Evolutionary conservation across 345 rosid species (phyloP).

Genomic region (Arabidopsis thaliana): TAIR10.1 NC_003076.8:6572501-6573000

Average conservation of each 20-base stretch:
- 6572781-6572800: slow-evolving; percentile 5
- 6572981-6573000: slow-evolving; percentile 45
- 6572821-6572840: not conserved
- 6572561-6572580: slow-evolving; percentile 72
- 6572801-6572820: slow-evolving; percentile 9
- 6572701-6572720: slow-evolving; percentile 84
- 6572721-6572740: slow-evolving; percentile 70
- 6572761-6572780: slow-evolving; percentile 26
- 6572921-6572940: slow-evolving; percentile 70
- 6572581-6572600: slow-evolving; percentile 70
- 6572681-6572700: slow-evolving; percentile 62
- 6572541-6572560: slow-evolving; percentile 75
- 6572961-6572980: slow-evolving; percentile 27
- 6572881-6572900: slow-evolving; percentile 72
- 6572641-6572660: not conserved
- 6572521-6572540: slow-evolving; percentile 79
- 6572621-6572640: not conserved
- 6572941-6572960: slow-evolving; percentile 33
- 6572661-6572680: not conserved
- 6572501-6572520: slow-evolving; percentile 83
- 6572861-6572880: not conserved
- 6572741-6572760: slow-evolving; percentile 94
- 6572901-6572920: slow-evolving; percentile 76
- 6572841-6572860: not conserved
- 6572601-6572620: slow-evolving; percentile 27